Base-by-base conservation (phyloP, 495 filamentous ascomycete genomes). In the Terfezia boudieri region DNA sequence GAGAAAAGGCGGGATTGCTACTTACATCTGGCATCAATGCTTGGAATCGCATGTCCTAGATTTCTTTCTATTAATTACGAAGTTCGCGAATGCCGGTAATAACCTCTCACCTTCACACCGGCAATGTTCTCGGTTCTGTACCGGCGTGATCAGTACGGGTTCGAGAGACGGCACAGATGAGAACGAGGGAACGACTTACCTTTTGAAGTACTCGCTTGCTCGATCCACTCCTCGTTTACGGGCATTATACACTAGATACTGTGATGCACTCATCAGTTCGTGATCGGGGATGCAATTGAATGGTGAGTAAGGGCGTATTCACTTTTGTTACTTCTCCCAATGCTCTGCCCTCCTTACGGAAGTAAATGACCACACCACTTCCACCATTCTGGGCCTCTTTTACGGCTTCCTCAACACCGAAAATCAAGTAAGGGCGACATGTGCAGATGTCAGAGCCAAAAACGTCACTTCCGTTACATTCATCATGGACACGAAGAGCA, bases 381-480 rank as follows among this genome's bases (percentile, higher is more conserved):
- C 90, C 90, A 50, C 90, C 90, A 52, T 81, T 83, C 71, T 96
- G 90, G 11, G 90, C 90, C 69, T 95, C 86, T 60, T 87, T 89
- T 57, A 98, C 89, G 8, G 90, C 90, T 68, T 98, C 90, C 60
- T 88, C 85, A 55, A 98, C 87, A 36, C 90, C 90, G 64, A 90
- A 98, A 59, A 93, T 90, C 55, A 98, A 78, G 63, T 98, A 98
- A 36, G 90, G 90, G 48, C 90, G 79, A 68, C 90, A 95, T 32
- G 90, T 98, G 70, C 90, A 98, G 66, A 98, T 98, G 68, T 98
- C 90, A 37, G 86, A 93, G 56, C 93, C 88, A 68, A 98, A 98
- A 53, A 98, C 90, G 73, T 98, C 90, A 67, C 83, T 88, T 54
- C 90, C 89, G 67, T 96, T 96, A 71, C 88, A 87, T 70, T 95